Base-by-base conservation (phyloP, 1,139 yeast species). In the Taphrina flavorubra region DNA sequence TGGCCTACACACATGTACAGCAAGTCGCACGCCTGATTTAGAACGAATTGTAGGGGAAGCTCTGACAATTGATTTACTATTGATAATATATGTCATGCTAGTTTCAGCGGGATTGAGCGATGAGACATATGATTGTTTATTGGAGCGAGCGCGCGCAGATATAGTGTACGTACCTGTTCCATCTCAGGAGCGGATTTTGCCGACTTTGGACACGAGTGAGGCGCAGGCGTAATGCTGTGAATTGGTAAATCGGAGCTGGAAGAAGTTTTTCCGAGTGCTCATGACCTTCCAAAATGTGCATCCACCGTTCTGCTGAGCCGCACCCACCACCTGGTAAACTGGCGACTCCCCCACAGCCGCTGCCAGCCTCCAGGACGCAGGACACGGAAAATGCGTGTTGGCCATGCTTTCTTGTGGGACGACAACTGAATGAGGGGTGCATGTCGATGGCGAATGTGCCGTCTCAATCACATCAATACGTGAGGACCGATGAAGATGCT, bases 221-320 rank as follows among this genome's bases (percentile, higher is more conserved):
- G 53, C 53, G 53, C 53, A 49, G 36, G 53, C 11, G 6, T 34
- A 11, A 11, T 20, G 53, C 31, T 20, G 36, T 20, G 53, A 49
- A 36, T 49, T 49, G 53, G 31, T 49, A 25, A 34, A 7, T 44
- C 47, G 53, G 53, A 25, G 53, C 53, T 49, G n/a, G n/a, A 11
- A 49, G n/a, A n/a, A 49, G 53, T 49, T 49, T 49, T 49, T 49
- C 53, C 53, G 53, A n/a, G 53, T n/a, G 31, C 11, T 49, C 18
- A 44, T 7, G 47, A 44, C 47, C 47, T 44, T 44, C 47, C 18
- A 44, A 14, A 14, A 13, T 44, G 47, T 16, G 47, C 47, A 44
- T 44, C 18, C 8, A 8, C 47, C 47, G 47, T n/a, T 44, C 18
- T 44, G 47, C 47, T 44, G 5, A 44, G 47, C 47, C 47, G 6